Evolutionary conservation across 768 basidiomycete species (phyloP).

Genomic region (Collybia mongolica): DNA sequence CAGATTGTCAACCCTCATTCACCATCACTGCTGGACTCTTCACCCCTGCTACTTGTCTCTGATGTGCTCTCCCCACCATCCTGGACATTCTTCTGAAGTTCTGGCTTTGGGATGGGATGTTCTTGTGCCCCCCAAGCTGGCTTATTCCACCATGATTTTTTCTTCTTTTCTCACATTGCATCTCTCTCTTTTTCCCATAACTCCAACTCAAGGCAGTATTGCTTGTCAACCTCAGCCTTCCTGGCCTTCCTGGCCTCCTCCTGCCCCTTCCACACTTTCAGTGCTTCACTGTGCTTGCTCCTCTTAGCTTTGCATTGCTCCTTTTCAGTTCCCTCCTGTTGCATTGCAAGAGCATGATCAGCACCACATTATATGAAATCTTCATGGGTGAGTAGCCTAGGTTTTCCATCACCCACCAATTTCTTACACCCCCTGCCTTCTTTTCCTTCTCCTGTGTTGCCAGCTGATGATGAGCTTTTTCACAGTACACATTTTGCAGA

Average conservation of each 20-base stretch:
- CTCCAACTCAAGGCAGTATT: constrained; percentile 8
- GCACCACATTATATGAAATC: constrained; percentile 14
- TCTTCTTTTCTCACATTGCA: constrained; percentile 14
- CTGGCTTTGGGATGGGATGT: background rate
- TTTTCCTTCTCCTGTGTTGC: constrained; percentile 11
- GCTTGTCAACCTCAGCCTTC: constrained; percentile 15
- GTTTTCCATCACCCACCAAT: constrained; percentile 17
- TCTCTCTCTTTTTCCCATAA: constrained; percentile 18
- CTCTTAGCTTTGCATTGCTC: background rate
- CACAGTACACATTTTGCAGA: too few species aligned
- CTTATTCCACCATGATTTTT: constrained; percentile 15
- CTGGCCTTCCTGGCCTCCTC: constrained; percentile 5
- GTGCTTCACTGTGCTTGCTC: constrained; percentile 1
- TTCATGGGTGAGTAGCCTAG: constrained; percentile 18
- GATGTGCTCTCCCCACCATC: background rate
- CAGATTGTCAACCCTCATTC: too few species aligned
- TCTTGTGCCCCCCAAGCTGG: constrained; percentile 3
- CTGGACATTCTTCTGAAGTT: background rate
- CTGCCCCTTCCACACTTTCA: too few species aligned
- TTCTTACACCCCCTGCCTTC: constrained; percentile 5
- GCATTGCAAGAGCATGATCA: constrained; percentile 2
- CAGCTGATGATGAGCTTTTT: background rate
- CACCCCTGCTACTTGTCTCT: background rate
- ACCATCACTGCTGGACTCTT: too few species aligned
- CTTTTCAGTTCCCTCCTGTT: constrained; percentile 1